Evolutionary conservation across 129 eudicot species (phyloP).

Genomic region (Sambucus nigra): DNA sequence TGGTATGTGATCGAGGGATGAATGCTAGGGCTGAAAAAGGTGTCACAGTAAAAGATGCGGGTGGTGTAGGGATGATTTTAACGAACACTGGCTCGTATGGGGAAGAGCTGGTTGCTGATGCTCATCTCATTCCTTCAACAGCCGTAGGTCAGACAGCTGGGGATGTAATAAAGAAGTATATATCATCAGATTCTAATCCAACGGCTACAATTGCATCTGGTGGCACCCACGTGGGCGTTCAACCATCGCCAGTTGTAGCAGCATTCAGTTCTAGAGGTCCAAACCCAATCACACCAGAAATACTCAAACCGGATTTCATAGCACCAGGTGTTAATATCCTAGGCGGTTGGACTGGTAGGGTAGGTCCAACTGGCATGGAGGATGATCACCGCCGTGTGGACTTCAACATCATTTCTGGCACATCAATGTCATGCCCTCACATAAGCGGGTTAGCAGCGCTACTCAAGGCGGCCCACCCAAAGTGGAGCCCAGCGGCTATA

Average conservation of each 20-base stretch:
- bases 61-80: conserved; percentile 78
- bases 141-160: conserved; percentile 52
- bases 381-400: conserved; percentile 46
- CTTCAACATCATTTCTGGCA: conserved; percentile 72
- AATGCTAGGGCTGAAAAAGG: conserved; percentile 59
- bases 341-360: conserved; percentile 68
- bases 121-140: conserved; percentile 56
- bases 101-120: conserved; percentile 72
- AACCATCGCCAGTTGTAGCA: conserved; percentile 83
- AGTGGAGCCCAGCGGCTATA: conserved; percentile 85
- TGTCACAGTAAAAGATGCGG: conserved; percentile 49
- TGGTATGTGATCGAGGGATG: conserved; percentile 62
- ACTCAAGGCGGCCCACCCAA: conserved; percentile 57
- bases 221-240: conserved; percentile 53
- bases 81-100: conserved; percentile 51
- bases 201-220: conserved; percentile 36
- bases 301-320: conserved; percentile 72
- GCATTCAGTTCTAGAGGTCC: conserved; percentile 87
- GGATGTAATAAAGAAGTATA: conserved; percentile 46
- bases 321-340: conserved; percentile 89
- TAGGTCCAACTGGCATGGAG: conserved; percentile 56
- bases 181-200: conserved; percentile 34
- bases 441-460: conserved; percentile 75
- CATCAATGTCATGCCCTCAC: conserved; percentile 93
- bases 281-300: conserved; percentile 66